Evolutionary conservation across 345 rosid genomes (phyloP).

Genomic region (Lepidium africanum): DNA sequence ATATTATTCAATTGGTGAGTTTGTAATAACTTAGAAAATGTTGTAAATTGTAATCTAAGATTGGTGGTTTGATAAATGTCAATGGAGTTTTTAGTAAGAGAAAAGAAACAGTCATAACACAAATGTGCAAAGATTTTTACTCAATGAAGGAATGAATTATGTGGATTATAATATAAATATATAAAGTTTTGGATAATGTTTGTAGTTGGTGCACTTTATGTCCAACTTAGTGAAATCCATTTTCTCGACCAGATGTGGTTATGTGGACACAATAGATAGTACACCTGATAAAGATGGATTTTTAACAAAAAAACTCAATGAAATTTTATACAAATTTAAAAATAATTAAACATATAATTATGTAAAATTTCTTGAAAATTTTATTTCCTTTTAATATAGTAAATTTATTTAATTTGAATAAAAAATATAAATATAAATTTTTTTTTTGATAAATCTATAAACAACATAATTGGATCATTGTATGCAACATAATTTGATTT

Average conservation of each 20-base stretch:
- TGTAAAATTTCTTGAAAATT: not conserved
- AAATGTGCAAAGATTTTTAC: not conserved
- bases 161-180: not conserved
- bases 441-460: not conserved
- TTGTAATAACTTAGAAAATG: not conserved
- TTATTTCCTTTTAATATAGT: not conserved
- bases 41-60: not conserved
- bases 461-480: not conserved
- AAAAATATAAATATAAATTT: not conserved
- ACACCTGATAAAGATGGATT: constrained; percentile 17
- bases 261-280: constrained; percentile 20
- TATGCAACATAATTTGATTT: too few species aligned
- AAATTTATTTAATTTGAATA: not conserved
- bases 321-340: not conserved
- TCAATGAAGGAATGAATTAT: not conserved
- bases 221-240: constrained; percentile 17
- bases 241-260: constrained; percentile 16
- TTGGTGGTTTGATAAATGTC: not conserved
- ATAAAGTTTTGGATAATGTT: constrained; percentile 24
- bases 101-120: not conserved
- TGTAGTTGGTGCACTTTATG: constrained; percentile 26
- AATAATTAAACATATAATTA: not conserved
- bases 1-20: not conserved
- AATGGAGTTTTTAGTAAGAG: not conserved
- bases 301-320: not conserved